Evolutionary conservation across 305 asterid species (phyloP), one percentile per base, ranked within the genome.

Genomic region (Nicotiana rustica): DNA sequence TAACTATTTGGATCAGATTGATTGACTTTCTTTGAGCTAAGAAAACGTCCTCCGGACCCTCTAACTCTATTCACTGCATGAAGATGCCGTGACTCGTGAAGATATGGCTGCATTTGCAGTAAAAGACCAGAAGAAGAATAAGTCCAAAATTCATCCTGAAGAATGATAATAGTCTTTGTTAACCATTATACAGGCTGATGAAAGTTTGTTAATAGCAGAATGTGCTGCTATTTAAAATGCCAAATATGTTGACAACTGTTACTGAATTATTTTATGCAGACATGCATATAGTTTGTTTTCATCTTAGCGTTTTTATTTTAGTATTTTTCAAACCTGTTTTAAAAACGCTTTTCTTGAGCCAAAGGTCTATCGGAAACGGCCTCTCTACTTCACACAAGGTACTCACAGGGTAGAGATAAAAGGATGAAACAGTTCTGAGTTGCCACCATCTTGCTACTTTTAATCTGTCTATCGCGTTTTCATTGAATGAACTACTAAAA

Each of bases 51-150:
- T 1, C 98, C 99, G 0, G 92, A 82, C 2, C 99, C 99, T 75
- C 99, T 89, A 10, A 96, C 96, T 87, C 99, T 86, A 13, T 96
- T 96, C 12, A 96, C 85, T 0, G 99, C 99, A 67, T 96, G 99
- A 66, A 87, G 93, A 84, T 96, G 99, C 4, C 99, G 94, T 68
- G 99, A 96, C 93, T 96, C 98, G 14, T 96, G 98, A 88, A 96
- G 94, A 65, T 96, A 96, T 0, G 99, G 98, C 98, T 96, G 95
- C 91, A 87, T 33, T 33, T 12, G 12, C 55, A 36, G 31, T 38
- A 25, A 38, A 36, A 25, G 31, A 29, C 1, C n/a, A 44, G 15
- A n/a, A 17, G 14, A 47, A n/a, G 1, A 18, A 81, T 52, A 21
- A 35, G 67, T 60, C 41, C 10, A 2, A 52, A 56, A 68, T 33